Conservation (phyloP, 371 early-diverging fungal genomes). For the Apophysomyces elegans region DNA sequence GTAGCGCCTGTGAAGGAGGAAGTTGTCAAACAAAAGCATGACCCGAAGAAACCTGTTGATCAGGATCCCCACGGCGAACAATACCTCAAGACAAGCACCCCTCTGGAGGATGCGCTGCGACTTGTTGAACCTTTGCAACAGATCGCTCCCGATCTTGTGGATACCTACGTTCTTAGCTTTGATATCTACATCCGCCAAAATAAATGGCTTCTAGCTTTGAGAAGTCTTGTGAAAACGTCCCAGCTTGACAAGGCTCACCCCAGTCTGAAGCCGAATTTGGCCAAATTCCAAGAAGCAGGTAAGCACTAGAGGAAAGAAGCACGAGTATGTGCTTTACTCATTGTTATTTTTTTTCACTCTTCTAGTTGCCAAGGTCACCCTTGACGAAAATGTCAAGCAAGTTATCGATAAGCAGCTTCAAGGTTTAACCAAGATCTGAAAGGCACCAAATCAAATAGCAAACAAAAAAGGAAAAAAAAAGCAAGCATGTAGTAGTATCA, state of each 20-base stretch:
- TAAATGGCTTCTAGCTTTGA: constrained; percentile 77
- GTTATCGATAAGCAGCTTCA: background rate
- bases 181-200: constrained; percentile 82
- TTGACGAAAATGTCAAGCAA: background rate
- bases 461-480: background rate
- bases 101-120: constrained; percentile 76
- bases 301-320: constrained; percentile 9
- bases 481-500: background rate
- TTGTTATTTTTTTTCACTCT: background rate
- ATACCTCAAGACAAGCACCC: constrained; percentile 64
- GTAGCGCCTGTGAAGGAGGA: constrained; percentile 26
- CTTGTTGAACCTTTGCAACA: constrained; percentile 76
- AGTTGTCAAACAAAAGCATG: constrained; percentile 45
- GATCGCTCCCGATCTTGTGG: constrained; percentile 54
- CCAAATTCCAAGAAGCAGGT: constrained; percentile 59
- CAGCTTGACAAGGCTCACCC: constrained; percentile 57
- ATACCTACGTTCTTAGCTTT: constrained; percentile 73
- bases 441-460: background rate
- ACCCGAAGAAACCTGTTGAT: constrained; percentile 56
- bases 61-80: constrained; percentile 72
- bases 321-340: background rate
- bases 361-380: background rate
- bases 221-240: constrained; percentile 63
- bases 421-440: background rate
- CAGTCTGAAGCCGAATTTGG: constrained; percentile 53